These are phyloP conservation scores for Calonectria montana DNA, from an alignment of 2,329 filamentous ascomycete species.

Conservation along the genomic window DNA sequence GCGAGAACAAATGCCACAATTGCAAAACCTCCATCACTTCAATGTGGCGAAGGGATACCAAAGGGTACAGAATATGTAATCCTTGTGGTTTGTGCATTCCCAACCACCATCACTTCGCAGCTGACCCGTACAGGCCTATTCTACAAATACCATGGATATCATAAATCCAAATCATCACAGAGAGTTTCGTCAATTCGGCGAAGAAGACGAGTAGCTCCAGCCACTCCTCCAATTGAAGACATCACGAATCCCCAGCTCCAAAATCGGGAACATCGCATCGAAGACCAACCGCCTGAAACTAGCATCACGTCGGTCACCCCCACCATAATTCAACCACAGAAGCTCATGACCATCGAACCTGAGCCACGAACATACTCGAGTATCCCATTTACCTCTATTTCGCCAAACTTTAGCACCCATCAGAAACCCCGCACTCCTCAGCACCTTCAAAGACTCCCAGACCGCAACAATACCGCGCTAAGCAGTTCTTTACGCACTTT, in stretches of 20 bases:
- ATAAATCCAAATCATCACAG: neutral
- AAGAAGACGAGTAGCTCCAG: neutral
- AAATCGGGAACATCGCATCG: neutral
- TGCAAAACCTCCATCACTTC: constrained; percentile 1
- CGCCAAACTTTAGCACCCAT: neutral
- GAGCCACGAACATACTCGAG: neutral
- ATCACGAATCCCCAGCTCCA: too few species aligned
- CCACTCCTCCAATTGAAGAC: neutral
- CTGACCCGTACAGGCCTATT: neutral
- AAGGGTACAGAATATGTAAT: constrained; percentile 4
- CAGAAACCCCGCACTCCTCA: neutral
- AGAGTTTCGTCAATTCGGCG: neutral
- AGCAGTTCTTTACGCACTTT: neutral
- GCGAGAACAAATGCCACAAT: neutral
- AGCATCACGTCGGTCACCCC: neutral
- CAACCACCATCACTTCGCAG: neutral
- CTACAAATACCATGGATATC: neutral
- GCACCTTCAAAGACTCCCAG: neutral
- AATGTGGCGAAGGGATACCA: neutral
- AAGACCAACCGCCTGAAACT: neutral
- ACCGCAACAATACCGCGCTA: neutral
- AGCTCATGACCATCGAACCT: constrained; percentile 1
- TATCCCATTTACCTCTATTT: neutral
- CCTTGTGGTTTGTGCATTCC: neutral
- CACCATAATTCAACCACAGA: neutral